Base-by-base conservation (phyloP, 2,329 filamentous ascomycete genomes). In the Zymoseptoria passerinii region DNA sequence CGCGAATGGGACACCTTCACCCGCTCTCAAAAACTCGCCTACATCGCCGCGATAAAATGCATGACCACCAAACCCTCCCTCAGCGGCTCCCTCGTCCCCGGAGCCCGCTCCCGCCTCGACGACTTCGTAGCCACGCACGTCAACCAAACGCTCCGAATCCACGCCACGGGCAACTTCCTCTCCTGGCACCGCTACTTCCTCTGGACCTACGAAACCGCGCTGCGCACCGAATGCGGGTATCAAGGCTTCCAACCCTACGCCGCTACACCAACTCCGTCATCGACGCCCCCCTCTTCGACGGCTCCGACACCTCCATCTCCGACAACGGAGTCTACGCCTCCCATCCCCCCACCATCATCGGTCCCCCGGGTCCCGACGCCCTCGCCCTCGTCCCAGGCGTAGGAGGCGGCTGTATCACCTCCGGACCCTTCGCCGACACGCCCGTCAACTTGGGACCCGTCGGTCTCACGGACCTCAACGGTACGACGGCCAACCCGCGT, bases 371-470 rank as follows among this genome's bases (percentile, higher is more conserved):
- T 16, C 23, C 23, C 50, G 0, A 7, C n/a, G 50, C n/a, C 5
- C 3, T 52, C 2, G 0, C 23, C n/a, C n/a, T 52, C 23, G 1
- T 23, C 27, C 20, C 75, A 0, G 81, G 78, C 8, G 72, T 73
- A 0, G 81, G 81, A 9, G 81, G 81, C 40, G 80, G 80, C 1
- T 83, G 81, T 63, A 72, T 84, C 2, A 75, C 67, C 7, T 71
- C 70, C 0, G 80, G 80, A 0, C 80, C 80, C 0, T 81, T 82
- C 68, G 75, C 74, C 60, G 74, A 82, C 59, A 69, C 71, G 65
- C 64, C 62, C 1, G 73, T 77, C 19, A 76, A 75, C 56, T 72
- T 79, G 0, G 81, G 81, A 0, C 82, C 82, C 1, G 23, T 1
- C 2, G 27, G 4, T 29, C 75, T 82, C 18, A 63, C 70, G 57